Conservation (phyloP, 2,329 filamentous ascomycete species). For the Fusarium sp. region DNA sequence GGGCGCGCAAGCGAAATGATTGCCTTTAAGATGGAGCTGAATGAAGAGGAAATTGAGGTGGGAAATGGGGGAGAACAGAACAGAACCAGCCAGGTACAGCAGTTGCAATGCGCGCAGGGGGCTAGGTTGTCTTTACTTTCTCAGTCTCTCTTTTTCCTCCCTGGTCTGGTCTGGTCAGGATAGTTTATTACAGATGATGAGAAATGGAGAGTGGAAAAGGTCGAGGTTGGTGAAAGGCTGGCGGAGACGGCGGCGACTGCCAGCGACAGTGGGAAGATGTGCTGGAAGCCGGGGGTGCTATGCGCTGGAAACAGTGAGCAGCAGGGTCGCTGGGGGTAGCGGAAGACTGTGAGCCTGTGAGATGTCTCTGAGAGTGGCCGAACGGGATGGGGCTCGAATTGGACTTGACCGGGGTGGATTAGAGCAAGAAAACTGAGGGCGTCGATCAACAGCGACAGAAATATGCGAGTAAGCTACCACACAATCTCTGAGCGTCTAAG, state of each 20-base stretch:
- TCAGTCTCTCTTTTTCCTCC: slow-evolving; percentile 1
- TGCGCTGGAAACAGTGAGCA: slow-evolving; percentile 38
- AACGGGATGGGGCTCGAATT: slow-evolving; percentile 35
- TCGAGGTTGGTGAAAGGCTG: slow-evolving; percentile 26
- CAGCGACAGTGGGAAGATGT: slow-evolving; percentile 19
- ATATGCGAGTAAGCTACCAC: background rate
- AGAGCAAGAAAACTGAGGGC: slow-evolving; percentile 7
- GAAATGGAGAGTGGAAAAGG: slow-evolving; percentile 8
- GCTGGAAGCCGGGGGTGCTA: slow-evolving; percentile 31
- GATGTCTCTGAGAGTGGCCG: slow-evolving; percentile 20
- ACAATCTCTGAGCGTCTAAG: rapidly evolving
- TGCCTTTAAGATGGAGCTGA: slow-evolving; percentile 56
- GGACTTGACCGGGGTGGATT: slow-evolving; percentile 41
- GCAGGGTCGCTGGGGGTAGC: slow-evolving; percentile 29
- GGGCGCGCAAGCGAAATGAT: slow-evolving; percentile 64
- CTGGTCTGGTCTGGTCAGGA: background rate
- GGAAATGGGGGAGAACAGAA: slow-evolving; percentile 20
- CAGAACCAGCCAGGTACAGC: slow-evolving; percentile 26
- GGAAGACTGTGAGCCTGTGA: slow-evolving; percentile 24
- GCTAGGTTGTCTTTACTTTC: slow-evolving; percentile 9
- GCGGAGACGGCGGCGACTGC: slow-evolving; percentile 1
- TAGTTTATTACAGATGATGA: slow-evolving; percentile 19
- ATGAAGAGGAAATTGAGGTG: slow-evolving; percentile 43
- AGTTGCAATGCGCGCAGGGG: slow-evolving; percentile 27
- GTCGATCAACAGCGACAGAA: background rate